Base-by-base conservation (phyloP, 805 yeast species). In the Torulaspora microellipsoides region DNA sequence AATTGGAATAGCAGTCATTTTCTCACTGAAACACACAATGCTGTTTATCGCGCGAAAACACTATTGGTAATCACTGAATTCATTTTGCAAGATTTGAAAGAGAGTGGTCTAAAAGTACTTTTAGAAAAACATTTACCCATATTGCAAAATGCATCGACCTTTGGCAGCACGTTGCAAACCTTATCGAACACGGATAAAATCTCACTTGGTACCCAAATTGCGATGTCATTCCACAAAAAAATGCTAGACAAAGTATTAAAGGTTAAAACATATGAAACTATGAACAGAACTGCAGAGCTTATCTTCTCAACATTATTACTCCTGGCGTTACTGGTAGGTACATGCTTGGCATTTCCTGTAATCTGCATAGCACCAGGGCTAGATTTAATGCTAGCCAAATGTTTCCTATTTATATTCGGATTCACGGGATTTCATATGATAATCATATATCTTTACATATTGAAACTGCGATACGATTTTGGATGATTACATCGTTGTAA, bases 341-440 rank as follows among this genome's bases (percentile, higher is more conserved):
- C 33, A 8, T 15, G 40, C 20, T 13, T 28, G 12, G 28, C 28
- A 10, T 11, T 28, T 9, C 40, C 40, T 8, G 12, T 36, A 2
- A 28, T 36, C 27, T 36, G 40, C 15, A 15, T 32, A 7, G 17
- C 17, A 5, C 40, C 40, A 15, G 33, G 17, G 13, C 8, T 36
- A n/a, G 31, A 12, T 14, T 29, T 29, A 13, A 27, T 36, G 33
- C 13, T 38, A 23, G 31, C 28, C 4, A 32, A 31, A 12, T 31
- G 42, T 32, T 23, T 31, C 8, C 10, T 14, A 11, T 30, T 38
- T 23, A 14, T 38, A 23, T 27, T 38, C 9, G 23, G 36, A 20
- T 38, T 31, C 36, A 27, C 40, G 8, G 33, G 40, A 11, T 28
- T 36, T 15, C 31, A 36, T 14, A 31, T 36, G 23, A 28, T 36